These are phyloP conservation scores for Cryptococcus jaspeensis DNA, from an alignment of 1,284 basidiomycete genomes.

Conservation along the genomic window DNA sequence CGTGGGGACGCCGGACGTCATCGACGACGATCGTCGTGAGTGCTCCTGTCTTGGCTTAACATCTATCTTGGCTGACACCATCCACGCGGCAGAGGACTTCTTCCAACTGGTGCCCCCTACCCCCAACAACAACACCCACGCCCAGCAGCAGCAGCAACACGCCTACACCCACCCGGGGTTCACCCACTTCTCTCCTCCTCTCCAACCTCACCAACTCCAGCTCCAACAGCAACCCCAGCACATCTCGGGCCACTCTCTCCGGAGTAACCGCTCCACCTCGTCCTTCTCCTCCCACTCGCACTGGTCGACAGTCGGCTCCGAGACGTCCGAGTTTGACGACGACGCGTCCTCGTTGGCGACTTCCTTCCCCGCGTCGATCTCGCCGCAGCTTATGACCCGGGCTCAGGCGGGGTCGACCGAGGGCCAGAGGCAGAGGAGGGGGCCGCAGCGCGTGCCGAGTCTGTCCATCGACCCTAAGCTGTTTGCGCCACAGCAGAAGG, in stretches of 20 bases:
- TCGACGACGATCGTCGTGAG: constrained; percentile 8
- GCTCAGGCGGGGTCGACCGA: background rate
- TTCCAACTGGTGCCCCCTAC: constrained; percentile 30
- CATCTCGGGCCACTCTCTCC: constrained; percentile 1
- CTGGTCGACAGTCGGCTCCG: constrained; percentile 15
- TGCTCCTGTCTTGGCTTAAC: background rate
- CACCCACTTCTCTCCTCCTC: too few species aligned
- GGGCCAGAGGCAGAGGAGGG: background rate
- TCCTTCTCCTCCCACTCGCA: constrained; percentile 17
- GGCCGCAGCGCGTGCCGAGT: constrained; percentile 3
- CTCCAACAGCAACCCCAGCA: background rate
- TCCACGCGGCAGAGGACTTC: constrained; percentile 16
- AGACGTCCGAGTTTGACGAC: constrained; percentile 5
- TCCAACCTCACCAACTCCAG: too few species aligned
- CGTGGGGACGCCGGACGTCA: constrained; percentile 9
- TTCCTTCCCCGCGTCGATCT: background rate
- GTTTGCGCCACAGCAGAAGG: constrained; percentile 14
- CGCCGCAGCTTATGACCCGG: background rate
- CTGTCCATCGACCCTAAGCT: constrained; percentile 32
- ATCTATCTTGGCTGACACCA: background rate
- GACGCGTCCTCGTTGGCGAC: constrained; percentile 1
- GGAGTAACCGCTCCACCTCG: constrained; percentile 23
- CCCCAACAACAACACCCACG: constrained; percentile 7
- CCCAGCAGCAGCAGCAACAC: background rate
- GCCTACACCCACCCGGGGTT: background rate